These are phyloP conservation scores for Tylopilus plumbeoviolaceoides DNA, from an alignment of 768 basidiomycete species.

Conservation along the genomic window DNA sequence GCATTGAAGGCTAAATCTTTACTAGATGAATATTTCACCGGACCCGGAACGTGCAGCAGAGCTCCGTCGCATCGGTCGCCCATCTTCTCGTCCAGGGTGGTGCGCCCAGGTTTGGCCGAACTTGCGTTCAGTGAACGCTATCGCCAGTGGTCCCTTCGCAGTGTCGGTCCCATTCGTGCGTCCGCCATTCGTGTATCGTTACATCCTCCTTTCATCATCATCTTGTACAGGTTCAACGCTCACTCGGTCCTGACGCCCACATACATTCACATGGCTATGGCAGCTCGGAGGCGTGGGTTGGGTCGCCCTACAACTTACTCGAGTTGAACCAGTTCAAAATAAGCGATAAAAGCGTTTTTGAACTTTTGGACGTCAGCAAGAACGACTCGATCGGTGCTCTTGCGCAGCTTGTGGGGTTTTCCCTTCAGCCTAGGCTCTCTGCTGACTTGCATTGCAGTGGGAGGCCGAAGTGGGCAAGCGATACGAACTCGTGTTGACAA, in stretches of 20 bases:
- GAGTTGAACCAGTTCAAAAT: constrained; percentile 11
- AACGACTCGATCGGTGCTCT: background rate
- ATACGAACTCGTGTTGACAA: constrained; percentile 21
- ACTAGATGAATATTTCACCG: constrained; percentile 2
- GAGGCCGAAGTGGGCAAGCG: constrained; percentile 6
- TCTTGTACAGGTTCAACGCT: constrained; percentile 2
- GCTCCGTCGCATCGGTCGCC: constrained; percentile 11
- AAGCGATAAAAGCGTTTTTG: constrained; percentile 1
- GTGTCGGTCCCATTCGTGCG: constrained; percentile 8
- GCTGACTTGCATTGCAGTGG: constrained; percentile 15
- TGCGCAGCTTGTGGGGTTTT: background rate
- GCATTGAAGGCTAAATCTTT: background rate
- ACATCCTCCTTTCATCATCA: background rate
- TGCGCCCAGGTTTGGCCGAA: constrained; percentile 13
- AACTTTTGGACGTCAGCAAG: constrained; percentile 14
- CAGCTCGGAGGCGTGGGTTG: constrained; percentile 6
- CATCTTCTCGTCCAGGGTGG: constrained; percentile 14
- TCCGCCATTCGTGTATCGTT: background rate
- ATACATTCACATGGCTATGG: background rate
- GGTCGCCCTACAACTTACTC: background rate
- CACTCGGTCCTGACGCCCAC: background rate
- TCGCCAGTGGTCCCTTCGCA: constrained; percentile 14
- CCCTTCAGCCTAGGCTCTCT: background rate
- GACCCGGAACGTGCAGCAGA: constrained; percentile 9
- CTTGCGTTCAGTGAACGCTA: constrained; percentile 5